Evolutionary conservation across 2,329 filamentous ascomycete species (phyloP).

Genomic region (Colletotrichum simmondsii): DNA sequence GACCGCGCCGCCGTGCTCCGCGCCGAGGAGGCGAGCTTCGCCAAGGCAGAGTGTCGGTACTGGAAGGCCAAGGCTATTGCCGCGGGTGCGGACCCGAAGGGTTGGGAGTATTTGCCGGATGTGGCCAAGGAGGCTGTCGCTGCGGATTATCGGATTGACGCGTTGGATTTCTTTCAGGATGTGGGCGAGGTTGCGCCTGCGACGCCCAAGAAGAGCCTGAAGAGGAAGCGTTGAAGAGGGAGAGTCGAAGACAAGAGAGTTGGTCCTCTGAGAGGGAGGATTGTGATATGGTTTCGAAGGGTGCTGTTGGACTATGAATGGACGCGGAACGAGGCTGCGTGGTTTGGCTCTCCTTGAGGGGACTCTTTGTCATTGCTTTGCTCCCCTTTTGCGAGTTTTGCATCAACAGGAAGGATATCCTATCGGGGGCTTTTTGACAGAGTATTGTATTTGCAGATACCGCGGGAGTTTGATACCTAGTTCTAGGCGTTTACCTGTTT

Average conservation of each 20-base stretch:
- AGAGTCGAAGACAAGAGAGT: too few species aligned
- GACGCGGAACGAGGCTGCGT: neutral
- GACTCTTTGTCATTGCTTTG: neutral
- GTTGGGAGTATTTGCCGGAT: neutral
- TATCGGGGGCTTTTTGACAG: neutral
- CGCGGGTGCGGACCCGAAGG: neutral
- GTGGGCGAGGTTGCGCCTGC: neutral
- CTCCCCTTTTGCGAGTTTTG: neutral
- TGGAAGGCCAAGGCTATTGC: slow-evolving; percentile 2
- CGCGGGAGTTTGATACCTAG: neutral
- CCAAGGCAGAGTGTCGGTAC: slow-evolving; percentile 17
- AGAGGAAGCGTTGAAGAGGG: neutral
- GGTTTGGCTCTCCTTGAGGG: neutral
- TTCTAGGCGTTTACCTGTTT: neutral
- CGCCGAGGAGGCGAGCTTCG: slow-evolving; percentile 40
- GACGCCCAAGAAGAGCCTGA: neutral
- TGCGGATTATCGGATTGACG: slow-evolving; percentile 1
- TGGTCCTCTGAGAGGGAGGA: neutral
- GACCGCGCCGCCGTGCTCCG: slow-evolving; percentile 35
- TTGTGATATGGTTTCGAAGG: neutral
- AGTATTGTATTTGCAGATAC: neutral
- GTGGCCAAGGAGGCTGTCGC: neutral
- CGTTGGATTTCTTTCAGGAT: neutral
- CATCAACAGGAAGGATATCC: too few species aligned
- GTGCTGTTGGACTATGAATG: neutral